A percentile compares a stretch with the other conserved stretches of the same genome.
Evolutionary conservation across 352 stramenopile genomes (phyloP).

Genomic region (Pythium oligandrum): DNA sequence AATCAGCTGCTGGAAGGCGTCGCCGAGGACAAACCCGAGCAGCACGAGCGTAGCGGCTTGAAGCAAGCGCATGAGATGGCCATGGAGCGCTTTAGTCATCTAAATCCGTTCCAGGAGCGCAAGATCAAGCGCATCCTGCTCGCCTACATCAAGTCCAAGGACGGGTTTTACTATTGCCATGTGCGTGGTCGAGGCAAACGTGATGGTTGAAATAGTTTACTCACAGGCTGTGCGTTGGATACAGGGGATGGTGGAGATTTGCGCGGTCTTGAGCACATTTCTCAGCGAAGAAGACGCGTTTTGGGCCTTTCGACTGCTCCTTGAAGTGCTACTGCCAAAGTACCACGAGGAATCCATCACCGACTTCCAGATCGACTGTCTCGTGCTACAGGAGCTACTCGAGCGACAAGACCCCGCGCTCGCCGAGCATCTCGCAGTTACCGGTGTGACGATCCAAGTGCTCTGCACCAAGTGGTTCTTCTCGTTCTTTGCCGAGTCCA

Average conservation of each 20-base stretch:
- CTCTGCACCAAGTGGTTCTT: slow-evolving; percentile 85
- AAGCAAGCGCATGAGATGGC: slow-evolving; percentile 71
- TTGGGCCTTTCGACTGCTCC: slow-evolving; percentile 65
- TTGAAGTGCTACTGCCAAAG: slow-evolving; percentile 70
- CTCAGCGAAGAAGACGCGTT: slow-evolving; percentile 75
- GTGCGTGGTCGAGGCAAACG: slow-evolving; percentile 14
- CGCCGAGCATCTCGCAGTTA: slow-evolving; percentile 46
- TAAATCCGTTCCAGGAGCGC: slow-evolving; percentile 79
- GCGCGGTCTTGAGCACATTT: slow-evolving; percentile 71
- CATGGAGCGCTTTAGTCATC: slow-evolving; percentile 72
- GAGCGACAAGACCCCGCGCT: slow-evolving; percentile 40
- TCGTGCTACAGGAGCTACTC: slow-evolving; percentile 74
- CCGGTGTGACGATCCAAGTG: slow-evolving; percentile 70
- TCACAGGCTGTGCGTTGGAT: not conserved
- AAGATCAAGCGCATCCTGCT: slow-evolving; percentile 79
- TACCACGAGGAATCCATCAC: slow-evolving; percentile 78
- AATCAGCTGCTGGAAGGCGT: slow-evolving; percentile 40
- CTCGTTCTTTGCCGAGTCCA: slow-evolving; percentile 79
- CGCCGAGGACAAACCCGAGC: slow-evolving; percentile 17
- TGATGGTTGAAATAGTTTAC: too few relatives aligned
- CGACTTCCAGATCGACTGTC: slow-evolving; percentile 79
- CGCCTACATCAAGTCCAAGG: slow-evolving; percentile 71
- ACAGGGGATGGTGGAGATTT: slow-evolving; percentile 78
- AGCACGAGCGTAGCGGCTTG: slow-evolving; percentile 34
- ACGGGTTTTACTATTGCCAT: slow-evolving; percentile 68